Base-by-base conservation (phyloP, 129 eudicot species). In the Deinandra increscens region DNA sequence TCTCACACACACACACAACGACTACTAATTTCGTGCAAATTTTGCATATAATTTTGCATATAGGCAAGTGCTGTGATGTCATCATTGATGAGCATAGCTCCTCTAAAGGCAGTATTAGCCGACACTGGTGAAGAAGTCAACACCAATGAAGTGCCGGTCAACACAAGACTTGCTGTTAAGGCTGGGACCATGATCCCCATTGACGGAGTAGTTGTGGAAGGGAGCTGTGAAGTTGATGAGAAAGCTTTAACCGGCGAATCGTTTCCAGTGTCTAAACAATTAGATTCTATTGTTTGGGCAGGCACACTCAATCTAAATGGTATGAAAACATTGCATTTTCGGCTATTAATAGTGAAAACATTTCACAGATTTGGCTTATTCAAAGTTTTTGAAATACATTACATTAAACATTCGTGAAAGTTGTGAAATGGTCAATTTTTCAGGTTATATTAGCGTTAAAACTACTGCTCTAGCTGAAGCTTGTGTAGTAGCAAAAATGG, bases 271-370 rank as follows among this genome's bases (percentile, higher is more conserved):
- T 19, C 84, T 8, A 92, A 92, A 71, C 88, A 89, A 70, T 75
- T 77, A 44, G 92, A 83, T 53, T 88, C 95, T 71, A 67, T 53
- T 73, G 98, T 92, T 50, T 92, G 82, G 83, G 98, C 98, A 10
- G 96, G 98, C 67, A 92, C 98, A 1, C 75, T 89, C 59, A 92
- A 92, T 76, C 81, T 92, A n/a, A 92, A 88, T 68, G 98, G 98
- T 92, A 77, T 23, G 71, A 85, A 62, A 14, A 37, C 1, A 7
- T 13, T 55, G 10, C 23, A 39, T 34, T 55, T 29, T 53, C 15
- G 23, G 13, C 11, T 37, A 0, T n/a, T 42, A 2, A 36, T 36
- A 36, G 39, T 4, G 39, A n/a, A 12, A 20, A 4, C 11, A 33
- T 36, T n/a, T 15, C 17, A 31, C 43, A 60, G 19, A n/a, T 59